Evolutionary conservation across 345 rosid genomes (phyloP), one percentile per base, ranked within the genome.

Genomic region (Cardamine resedifolia): DNA sequence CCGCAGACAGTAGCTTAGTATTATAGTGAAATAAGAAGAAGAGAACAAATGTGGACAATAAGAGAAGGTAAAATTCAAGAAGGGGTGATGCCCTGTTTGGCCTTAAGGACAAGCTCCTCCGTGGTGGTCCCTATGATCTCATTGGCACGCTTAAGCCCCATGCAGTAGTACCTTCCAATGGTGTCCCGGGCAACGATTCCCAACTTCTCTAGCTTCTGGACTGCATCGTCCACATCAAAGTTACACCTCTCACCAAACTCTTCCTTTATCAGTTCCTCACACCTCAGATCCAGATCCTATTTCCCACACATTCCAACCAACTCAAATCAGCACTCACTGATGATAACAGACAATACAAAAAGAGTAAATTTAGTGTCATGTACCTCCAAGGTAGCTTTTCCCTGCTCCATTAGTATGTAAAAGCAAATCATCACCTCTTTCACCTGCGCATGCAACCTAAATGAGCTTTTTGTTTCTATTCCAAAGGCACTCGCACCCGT

Each of bases 381-480:
- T 62, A 86, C 98, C 94, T 88, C 86, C 80, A 71, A 71, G 45
- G 97, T 88, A 68, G 99, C 96, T 80, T 91, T 91, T 55, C 97
- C 99, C 65, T 95, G 99, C 76, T 91, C 97, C 96, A 91, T 89
- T 80, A 95, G 74, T 78, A 91, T 88, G 81, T 87, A 95, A 84
- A 86, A 94, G 21, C 90, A 82, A 66, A 95, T 81, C 47, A 95
- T 90, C 53, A 95, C 93, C 81, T 95, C 97, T 79, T 95, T 95
- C 39, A 95, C 99, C 99, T 95, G 84, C 79, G 63, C 45, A 61
- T 66, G 49, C 53, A 59, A 53, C 49, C 56, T 30, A 57, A 39
- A 39, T 73, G 45, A 68, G 60, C 30, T 49, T 26, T 56, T 49
- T 45, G 36, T 64, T 45, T 53, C 47, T 19, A 24, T 24, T 52